phyloP scores from a whole-genome alignment of 1,284 basidiomycete genomes.

The Marasmius sp. region DNA sequence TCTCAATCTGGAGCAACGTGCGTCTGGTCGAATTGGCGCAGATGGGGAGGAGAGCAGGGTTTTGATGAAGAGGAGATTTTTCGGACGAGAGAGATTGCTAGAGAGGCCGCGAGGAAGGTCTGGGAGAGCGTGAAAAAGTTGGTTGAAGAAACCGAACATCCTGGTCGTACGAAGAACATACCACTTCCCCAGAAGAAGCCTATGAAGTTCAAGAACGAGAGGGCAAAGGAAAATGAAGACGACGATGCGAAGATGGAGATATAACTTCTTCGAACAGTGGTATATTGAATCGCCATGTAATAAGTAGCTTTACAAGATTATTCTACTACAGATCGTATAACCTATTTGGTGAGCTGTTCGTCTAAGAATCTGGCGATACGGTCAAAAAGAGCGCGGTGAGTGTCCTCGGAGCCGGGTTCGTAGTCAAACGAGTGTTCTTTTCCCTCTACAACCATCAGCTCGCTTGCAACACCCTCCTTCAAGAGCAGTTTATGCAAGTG shows the following conservation, averaged over 20 bases:
- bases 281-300: neutral
- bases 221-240: constrained; percentile 17
- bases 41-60: constrained; percentile 19
- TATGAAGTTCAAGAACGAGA: constrained; percentile 9
- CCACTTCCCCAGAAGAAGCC: neutral
- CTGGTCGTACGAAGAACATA: neutral
- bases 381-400: constrained; percentile 33
- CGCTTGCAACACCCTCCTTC: constrained; percentile 35
- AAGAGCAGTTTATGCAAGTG: constrained; percentile 39
- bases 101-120: constrained; percentile 41
- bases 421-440: constrained; percentile 62
- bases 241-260: constrained; percentile 34
- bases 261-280: constrained; percentile 13
- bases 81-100: constrained; percentile 46
- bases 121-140: constrained; percentile 49
- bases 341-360: neutral
- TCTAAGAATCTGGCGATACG: constrained; percentile 33
- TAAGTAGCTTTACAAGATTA: neutral
- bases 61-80: constrained; percentile 44
- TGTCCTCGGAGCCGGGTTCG: constrained; percentile 38
- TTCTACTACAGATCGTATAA: neutral
- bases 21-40: constrained; percentile 60
- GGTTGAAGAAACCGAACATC: constrained; percentile 23
- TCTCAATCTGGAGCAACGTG: constrained; percentile 26
- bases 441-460: constrained; percentile 43